Evolutionary conservation across 2,329 filamentous ascomycete genomes (phyloP).

Genomic region (Cladophialophora immunda): DNA sequence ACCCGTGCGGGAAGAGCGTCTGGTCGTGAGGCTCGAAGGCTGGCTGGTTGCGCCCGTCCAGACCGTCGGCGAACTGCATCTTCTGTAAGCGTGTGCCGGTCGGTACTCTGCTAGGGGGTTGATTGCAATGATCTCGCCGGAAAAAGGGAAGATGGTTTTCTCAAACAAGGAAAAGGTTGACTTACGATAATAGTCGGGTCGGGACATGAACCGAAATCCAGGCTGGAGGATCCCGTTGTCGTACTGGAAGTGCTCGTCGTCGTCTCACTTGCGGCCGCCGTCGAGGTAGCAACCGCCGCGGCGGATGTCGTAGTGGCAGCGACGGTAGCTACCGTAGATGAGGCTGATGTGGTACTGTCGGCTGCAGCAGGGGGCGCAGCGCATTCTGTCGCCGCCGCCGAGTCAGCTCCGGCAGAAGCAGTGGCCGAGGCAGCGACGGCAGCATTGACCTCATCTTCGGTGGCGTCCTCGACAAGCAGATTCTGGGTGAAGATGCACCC

Average conservation of each 20-base stretch:
- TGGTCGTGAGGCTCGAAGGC: constrained; percentile 56
- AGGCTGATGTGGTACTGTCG: constrained; percentile 12
- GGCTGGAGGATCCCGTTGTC: constrained; percentile 47
- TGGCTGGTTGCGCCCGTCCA: constrained; percentile 58
- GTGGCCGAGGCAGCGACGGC: constrained; percentile 54
- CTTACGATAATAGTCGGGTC: constrained; percentile 55
- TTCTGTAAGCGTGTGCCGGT: background rate
- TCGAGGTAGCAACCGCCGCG: constrained; percentile 24
- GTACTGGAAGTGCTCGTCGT: constrained; percentile 17
- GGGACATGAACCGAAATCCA: constrained; percentile 52
- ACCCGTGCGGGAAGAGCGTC: constrained; percentile 61
- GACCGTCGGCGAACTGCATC: constrained; percentile 52
- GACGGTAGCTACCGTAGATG: constrained; percentile 31
- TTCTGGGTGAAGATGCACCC: constrained; percentile 65
- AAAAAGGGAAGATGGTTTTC: background rate
- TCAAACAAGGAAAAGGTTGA: background rate
- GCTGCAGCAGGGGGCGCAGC: constrained; percentile 7
- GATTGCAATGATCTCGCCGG: background rate
- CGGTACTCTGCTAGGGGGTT: background rate
- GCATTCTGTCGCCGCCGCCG: constrained; percentile 20
- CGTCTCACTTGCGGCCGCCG: constrained; percentile 16
- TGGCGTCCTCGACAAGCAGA: constrained; percentile 64
- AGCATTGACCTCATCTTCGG: constrained; percentile 60
- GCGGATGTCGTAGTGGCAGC: constrained; percentile 23
- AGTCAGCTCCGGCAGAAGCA: constrained; percentile 23